These are phyloP conservation scores for Macrolepiota fuliginosa DNA, from an alignment of 768 basidiomycete genomes.

Conservation along the genomic window DNA sequence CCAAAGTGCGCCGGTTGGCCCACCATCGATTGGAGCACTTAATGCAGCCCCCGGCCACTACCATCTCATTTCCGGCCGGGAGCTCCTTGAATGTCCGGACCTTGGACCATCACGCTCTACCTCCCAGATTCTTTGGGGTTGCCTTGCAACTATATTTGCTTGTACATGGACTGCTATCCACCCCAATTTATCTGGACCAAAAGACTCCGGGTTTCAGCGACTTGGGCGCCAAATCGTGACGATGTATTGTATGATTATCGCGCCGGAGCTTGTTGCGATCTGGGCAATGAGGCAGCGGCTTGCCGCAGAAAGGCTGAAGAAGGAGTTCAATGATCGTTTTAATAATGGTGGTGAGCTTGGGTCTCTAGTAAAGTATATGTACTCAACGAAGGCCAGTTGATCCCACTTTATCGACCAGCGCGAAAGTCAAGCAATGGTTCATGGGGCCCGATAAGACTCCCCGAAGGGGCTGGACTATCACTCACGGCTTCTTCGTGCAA, in stretches of 20 bases:
- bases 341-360: background rate
- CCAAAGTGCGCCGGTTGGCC: too few species aligned
- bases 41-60: background rate
- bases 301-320: background rate
- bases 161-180: conserved; percentile 14
- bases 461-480: conserved; percentile 17
- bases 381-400: background rate
- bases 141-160: conserved; percentile 19
- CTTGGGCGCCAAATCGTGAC: background rate
- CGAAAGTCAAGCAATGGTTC: background rate
- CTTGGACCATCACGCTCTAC: background rate
- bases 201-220: background rate
- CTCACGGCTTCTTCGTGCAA: conserved; percentile 15
- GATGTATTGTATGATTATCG: background rate
- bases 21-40: background rate
- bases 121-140: conserved; percentile 17
- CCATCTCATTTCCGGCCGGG: background rate
- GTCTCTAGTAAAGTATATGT: background rate
- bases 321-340: background rate
- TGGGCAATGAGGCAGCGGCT: conserved; percentile 12
- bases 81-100: background rate
- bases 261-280: conserved; percentile 9
- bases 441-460: background rate
- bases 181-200: background rate
- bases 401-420: background rate